Conservation (phyloP, 805 yeast genomes). For the Candida silvicultrix region DNA sequence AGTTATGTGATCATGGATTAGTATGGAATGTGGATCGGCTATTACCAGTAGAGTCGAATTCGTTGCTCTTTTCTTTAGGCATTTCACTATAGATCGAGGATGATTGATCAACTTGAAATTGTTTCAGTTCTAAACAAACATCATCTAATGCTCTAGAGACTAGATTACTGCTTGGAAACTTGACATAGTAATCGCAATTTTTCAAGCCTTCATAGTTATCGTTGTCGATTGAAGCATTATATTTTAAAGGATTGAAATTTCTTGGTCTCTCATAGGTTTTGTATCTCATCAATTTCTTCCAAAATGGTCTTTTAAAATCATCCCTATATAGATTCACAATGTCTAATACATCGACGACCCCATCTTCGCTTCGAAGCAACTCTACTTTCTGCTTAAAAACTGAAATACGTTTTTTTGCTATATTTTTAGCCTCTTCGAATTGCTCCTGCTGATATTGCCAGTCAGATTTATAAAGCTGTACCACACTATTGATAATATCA, state of each 20-base stretch:
- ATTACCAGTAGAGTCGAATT: too few relatives aligned
- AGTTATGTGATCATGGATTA: too few relatives aligned
- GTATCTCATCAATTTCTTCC: neutral
- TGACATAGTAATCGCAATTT: neutral
- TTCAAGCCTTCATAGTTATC: neutral
- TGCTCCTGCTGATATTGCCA: neutral
- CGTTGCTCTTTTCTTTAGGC: too few relatives aligned
- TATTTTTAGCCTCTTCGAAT: neutral
- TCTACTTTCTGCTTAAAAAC: neutral
- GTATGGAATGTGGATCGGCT: too few relatives aligned
- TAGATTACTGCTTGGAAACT: too few relatives aligned
- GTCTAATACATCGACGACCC: neutral
- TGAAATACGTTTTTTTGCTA: neutral
- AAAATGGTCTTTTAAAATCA: neutral
- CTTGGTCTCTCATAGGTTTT: neutral
- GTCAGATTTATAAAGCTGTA: neutral
- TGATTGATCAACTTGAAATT: neutral
- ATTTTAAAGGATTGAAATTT: neutral
- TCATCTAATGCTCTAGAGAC: neutral
- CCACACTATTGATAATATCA: neutral
- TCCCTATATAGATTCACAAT: neutral
- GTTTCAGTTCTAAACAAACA: neutral
- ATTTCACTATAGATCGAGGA: neutral
- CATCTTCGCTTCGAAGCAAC: too few relatives aligned
- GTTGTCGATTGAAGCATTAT: constrained; percentile 1